These are phyloP conservation scores for Helianthus annuus DNA, from an alignment of 129 eudicot species.

Conservation along the genomic window DNA sequence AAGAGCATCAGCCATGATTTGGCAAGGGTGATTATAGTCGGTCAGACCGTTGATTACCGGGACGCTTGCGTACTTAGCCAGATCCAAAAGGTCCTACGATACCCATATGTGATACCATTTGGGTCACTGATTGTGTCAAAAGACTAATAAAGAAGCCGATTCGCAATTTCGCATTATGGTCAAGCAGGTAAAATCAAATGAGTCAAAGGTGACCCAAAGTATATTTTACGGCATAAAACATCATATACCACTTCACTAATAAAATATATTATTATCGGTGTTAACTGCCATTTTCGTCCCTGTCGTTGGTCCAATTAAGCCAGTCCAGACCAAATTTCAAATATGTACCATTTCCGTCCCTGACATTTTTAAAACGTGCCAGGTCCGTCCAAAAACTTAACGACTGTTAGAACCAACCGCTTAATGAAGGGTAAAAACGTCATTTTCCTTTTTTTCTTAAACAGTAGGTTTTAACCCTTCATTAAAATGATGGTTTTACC, in stretches of 20 bases:
- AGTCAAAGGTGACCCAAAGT: background rate
- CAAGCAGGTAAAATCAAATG: background rate
- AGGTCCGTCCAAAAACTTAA: no score
- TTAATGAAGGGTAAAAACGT: no score
- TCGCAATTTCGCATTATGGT: background rate
- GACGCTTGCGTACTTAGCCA: conserved; percentile 63
- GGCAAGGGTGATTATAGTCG: conserved; percentile 90
- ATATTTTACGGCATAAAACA: background rate
- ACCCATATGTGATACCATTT: conserved; percentile 1
- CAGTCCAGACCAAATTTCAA: no score
- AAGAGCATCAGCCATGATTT: conserved; percentile 89
- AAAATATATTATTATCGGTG: no score
- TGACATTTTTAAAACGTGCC: no score
- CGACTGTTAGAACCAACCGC: no score
- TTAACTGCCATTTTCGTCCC: no score
- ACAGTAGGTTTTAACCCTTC: no score
- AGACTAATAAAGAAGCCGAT: background rate
- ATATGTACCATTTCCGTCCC: no score
- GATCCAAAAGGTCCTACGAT: conserved; percentile 77
- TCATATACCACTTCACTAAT: background rate
- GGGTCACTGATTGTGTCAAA: background rate
- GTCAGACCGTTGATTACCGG: conserved; percentile 58
- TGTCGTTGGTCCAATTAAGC: no score
- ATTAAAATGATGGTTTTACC: no score
- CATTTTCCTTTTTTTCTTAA: no score